Evolutionary conservation across 1,284 basidiomycete genomes (phyloP), one percentile per base, ranked within the genome.

Genomic region (Ganoderma resinaceum): DNA sequence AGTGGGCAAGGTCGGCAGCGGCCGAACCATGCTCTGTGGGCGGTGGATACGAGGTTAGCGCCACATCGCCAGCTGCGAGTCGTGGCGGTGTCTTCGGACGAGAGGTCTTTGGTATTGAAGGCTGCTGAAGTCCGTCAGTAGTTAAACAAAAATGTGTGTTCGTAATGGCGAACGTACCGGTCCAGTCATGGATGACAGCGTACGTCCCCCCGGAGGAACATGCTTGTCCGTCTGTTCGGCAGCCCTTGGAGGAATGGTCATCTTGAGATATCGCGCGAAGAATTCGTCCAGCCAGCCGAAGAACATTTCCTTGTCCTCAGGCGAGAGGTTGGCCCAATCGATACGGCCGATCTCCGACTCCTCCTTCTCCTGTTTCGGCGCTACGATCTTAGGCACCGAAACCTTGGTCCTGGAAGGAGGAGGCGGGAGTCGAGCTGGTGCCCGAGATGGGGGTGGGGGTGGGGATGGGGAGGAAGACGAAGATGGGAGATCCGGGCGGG

Each of bases 211-310:
- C 16, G 68, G 43, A 12, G 66, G 55, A 14, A 68, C 29, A n/a
- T 58, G 49, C 49, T 73, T 61, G 9, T 66, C 61, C 1, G 71
- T 66, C 16, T 67, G 42, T 5, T 58, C 42, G 1, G 61, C n/a
- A 14, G 60, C 60, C 5, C 67, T 61, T 6, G 74, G 66, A 0
- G 66, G 65, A n/a, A 74, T 49, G 4, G 74, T 57, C 3, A 63
- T 62, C 12, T 72, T 69, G 8, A 86, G 74, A 65, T 81, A 82
- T 52, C 82, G 82, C 23, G 85, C 83, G 74, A 94, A 94, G 79
- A 91, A 94, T 75, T 93, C 91, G 75, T 95, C 93, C 20, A 95
- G 80, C 89, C 91, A 92, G 63, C 79, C 78, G 77, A 95, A 95
- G 75, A 95, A 90, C 20, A 81, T 86, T 40, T 87, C 79, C 76